These are phyloP conservation scores for Heliocybe sulcata DNA, from an alignment of 1,284 basidiomycete genomes.

Conservation along the genomic window DNA sequence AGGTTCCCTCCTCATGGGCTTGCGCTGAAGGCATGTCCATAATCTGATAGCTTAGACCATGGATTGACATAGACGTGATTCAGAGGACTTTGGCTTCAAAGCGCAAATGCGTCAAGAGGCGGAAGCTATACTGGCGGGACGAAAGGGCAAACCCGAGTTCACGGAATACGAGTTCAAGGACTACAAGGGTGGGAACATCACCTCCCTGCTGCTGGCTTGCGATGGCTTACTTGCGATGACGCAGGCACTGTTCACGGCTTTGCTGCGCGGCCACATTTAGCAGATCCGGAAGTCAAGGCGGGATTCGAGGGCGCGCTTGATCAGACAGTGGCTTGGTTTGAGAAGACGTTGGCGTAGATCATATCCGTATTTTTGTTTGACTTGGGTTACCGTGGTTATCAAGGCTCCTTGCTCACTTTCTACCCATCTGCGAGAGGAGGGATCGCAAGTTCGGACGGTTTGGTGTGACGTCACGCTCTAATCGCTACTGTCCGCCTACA, in stretches of 20 bases:
- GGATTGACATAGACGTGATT: not conserved
- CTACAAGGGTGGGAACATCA: slow-evolving; percentile 42
- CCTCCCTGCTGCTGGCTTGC: not conserved
- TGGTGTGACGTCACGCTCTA: too few species aligned
- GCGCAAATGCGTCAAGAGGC: slow-evolving; percentile 28
- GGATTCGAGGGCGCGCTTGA: slow-evolving; percentile 33
- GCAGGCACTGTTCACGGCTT: slow-evolving; percentile 42
- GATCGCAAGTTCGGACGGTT: too few species aligned
- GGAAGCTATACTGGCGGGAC: slow-evolving; percentile 34
- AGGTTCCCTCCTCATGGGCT: slow-evolving; percentile 42
- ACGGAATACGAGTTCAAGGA: slow-evolving; percentile 47
- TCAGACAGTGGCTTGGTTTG: slow-evolving; percentile 14
- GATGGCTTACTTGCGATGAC: not conserved
- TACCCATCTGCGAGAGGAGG: too few species aligned
- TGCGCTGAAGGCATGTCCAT: slow-evolving; percentile 47
- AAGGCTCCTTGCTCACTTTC: too few species aligned
- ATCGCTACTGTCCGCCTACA: too few species aligned
- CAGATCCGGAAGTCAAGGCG: slow-evolving; percentile 28
- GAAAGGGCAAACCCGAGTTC: slow-evolving; percentile 33
- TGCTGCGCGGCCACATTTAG: slow-evolving; percentile 33
- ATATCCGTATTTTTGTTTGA: too few species aligned
- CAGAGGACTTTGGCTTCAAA: slow-evolving; percentile 45
- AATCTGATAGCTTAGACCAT: too few species aligned
- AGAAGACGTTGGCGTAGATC: not conserved
- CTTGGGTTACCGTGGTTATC: too few species aligned